Evolutionary conservation across 176 grass and related monocot species (phyloP).

Genomic region (Areca catechu): DNA sequence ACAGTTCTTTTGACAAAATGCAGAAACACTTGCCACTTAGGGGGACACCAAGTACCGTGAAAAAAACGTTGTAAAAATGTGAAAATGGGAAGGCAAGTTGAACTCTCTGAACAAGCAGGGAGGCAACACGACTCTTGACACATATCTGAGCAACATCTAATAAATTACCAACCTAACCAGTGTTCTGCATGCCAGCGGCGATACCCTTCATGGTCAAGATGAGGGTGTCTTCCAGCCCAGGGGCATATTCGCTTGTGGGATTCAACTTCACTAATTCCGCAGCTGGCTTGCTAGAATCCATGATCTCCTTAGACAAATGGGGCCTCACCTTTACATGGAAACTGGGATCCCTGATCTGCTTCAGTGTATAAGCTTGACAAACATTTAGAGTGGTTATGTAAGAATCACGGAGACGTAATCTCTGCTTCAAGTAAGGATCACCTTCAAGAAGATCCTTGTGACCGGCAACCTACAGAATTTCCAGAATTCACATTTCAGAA

Average conservation of each 20-base stretch:
- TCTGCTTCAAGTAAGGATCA: slow-evolving; percentile 50
- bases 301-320: slow-evolving; percentile 27
- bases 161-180: slow-evolving; percentile 26
- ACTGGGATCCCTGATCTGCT: slow-evolving; percentile 37
- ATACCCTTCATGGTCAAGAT: slow-evolving; percentile 83
- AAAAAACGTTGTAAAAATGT: too few relatives aligned
- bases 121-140: background rate
- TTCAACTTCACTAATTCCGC: slow-evolving; percentile 56
- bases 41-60: too few relatives aligned
- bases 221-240: slow-evolving; percentile 76
- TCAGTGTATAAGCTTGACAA: slow-evolving; percentile 63
- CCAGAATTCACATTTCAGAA: background rate
- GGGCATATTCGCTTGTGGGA: slow-evolving; percentile 45
- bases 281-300: slow-evolving; percentile 19
- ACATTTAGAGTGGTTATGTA: slow-evolving; percentile 72
- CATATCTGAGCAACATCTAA: background rate
- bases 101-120: background rate
- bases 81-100: too few relatives aligned
- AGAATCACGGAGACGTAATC: slow-evolving; percentile 56
- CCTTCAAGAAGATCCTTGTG: slow-evolving; percentile 47
- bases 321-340: slow-evolving; percentile 28
- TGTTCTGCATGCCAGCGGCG: slow-evolving; percentile 64
- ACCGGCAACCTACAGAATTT: slow-evolving; percentile 40
- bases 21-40: too few relatives aligned
- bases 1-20: too few relatives aligned